phyloP scores from a whole-genome alignment of 345 rosid species.

The Aegle marmelos region DNA sequence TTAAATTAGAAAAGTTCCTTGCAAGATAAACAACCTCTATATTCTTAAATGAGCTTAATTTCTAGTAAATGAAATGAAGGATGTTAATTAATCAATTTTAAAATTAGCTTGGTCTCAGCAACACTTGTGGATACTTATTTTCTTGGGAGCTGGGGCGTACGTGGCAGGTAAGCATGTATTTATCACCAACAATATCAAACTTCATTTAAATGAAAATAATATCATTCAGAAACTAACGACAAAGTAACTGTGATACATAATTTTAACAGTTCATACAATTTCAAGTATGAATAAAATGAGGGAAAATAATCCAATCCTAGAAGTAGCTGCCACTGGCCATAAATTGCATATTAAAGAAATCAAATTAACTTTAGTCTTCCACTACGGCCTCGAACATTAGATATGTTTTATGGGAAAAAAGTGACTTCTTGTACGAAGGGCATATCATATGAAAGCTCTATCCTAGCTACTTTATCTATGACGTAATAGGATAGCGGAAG shows the following conservation, averaged over 20 bases:
- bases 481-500: no score
- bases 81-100: neutral
- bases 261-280: neutral
- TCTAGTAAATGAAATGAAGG: no score
- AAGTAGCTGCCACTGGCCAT: neutral
- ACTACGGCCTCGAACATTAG: neutral
- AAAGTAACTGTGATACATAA: neutral
- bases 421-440: neutral
- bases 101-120: constrained; percentile 57
- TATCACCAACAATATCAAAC: constrained; percentile 16
- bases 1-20: no score
- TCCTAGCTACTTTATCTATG: no score
- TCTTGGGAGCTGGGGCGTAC: constrained; percentile 78
- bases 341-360: neutral
- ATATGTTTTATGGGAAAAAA: neutral
- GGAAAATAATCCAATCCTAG: neutral
- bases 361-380: neutral
- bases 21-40: no score
- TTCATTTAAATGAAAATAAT: neutral
- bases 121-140: constrained; percentile 82
- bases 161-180: constrained; percentile 59
- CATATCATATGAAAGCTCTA: no score
- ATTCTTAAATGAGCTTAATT: no score
- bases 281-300: neutral
- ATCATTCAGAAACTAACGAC: neutral